Conservation (phyloP, 805 yeast genomes). For the Sporopachydermia quercuum region DNA sequence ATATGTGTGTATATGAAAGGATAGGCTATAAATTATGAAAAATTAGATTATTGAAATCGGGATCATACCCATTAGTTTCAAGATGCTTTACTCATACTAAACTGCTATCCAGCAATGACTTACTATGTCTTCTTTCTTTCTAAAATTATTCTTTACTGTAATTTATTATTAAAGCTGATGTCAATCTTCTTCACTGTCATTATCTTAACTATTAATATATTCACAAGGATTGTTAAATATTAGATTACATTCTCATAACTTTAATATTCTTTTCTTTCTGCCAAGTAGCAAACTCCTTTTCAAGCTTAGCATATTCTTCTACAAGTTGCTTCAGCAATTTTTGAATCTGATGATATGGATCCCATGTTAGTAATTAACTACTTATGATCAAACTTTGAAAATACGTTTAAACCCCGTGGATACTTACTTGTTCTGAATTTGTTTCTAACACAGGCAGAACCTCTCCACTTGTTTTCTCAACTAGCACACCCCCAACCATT, state of each 20-base stretch:
- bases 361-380: constrained; percentile 1
- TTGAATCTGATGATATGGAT: constrained; percentile 14
- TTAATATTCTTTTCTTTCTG: constrained; percentile 14
- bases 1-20: constrained; percentile 1
- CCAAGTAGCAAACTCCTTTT: constrained; percentile 32
- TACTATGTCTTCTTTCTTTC: too few relatives aligned
- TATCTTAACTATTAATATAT: too few relatives aligned
- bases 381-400: background rate
- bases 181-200: too few relatives aligned
- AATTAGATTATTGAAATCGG: too few relatives aligned
- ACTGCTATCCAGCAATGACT: too few relatives aligned
- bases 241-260: background rate
- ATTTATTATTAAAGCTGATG: too few relatives aligned
- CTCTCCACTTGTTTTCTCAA: constrained; percentile 69
- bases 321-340: constrained; percentile 24
- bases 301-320: constrained; percentile 24
- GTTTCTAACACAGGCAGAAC: constrained; percentile 48
- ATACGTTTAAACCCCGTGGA: background rate
- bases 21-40: too few relatives aligned
- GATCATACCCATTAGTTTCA: too few relatives aligned
- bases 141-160: too few relatives aligned
- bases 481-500: constrained; percentile 88
- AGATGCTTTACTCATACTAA: too few relatives aligned
- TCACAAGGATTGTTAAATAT: too few relatives aligned
- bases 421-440: constrained; percentile 33